These are phyloP conservation scores for Syzygium malaccense DNA, from an alignment of 441 rosid species.

Conservation along the genomic window DNA sequence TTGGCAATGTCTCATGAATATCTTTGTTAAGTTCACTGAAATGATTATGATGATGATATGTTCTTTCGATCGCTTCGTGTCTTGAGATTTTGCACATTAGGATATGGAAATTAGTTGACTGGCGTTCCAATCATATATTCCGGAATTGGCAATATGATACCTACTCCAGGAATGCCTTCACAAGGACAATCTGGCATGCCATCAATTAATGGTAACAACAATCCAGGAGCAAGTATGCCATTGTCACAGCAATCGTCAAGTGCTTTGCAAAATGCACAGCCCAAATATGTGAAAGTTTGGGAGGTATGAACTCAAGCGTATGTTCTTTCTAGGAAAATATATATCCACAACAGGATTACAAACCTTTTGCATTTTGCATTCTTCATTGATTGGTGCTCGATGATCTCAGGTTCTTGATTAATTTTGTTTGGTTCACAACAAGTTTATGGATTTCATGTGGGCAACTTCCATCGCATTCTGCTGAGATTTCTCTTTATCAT, in stretches of 20 bases:
- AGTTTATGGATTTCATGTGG: neutral
- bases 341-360: neutral
- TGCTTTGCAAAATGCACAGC: slow-evolving; percentile 61
- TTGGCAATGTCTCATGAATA: no score
- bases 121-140: slow-evolving; percentile 1
- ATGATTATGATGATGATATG: no score
- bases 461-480: neutral
- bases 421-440: neutral
- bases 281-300: slow-evolving; percentile 95
- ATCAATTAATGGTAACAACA: slow-evolving; percentile 53
- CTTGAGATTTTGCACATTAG: no score
- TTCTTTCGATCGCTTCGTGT: no score
- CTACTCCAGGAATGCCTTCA: slow-evolving; percentile 90
- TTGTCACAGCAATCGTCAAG: slow-evolving; percentile 65
- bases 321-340: neutral
- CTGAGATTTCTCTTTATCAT: neutral
- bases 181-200: slow-evolving; percentile 72
- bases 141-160: slow-evolving; percentile 75
- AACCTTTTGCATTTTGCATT: neutral
- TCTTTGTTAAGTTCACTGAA: no score
- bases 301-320: slow-evolving; percentile 47
- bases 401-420: neutral
- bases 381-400: neutral
- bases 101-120: no score
- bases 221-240: slow-evolving; percentile 57